Evolutionary conservation across 1,139 yeast species (phyloP), one percentile per base, ranked within the genome.

Genomic region (Yamadazyma triangularis): DNA sequence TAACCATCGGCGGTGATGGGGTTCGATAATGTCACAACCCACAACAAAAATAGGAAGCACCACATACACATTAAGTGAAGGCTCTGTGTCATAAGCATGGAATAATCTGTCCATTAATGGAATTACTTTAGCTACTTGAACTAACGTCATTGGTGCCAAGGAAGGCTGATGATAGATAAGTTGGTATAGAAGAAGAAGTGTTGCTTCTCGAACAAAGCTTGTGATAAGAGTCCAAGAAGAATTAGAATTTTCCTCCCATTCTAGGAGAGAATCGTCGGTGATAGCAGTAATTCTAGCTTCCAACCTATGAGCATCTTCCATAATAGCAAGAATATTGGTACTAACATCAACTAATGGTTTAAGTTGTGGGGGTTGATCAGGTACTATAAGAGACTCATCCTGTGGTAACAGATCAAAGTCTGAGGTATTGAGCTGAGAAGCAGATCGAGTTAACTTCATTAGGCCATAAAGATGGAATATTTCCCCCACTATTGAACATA

Each of bases 381-480:
- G n/a, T n/a, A n/a, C n/a, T n/a, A n/a, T n/a, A n/a, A n/a, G n/a
- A n/a, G n/a, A n/a, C n/a, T n/a, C n/a, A n/a, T n/a, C n/a, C n/a
- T n/a, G n/a, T n/a, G n/a, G n/a, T n/a, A n/a, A n/a, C n/a, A n/a
- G n/a, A n/a, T n/a, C n/a, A n/a, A n/a, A n/a, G n/a, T n/a, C n/a
- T n/a, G n/a, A n/a, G n/a, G n/a, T n/a, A n/a, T 28, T 27, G 10
- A 22, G 10, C 11, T 23, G 21, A 13, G 15, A 23, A 7, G 27
- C 15, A 12, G 15, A 15, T 24, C 22, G 15, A 9, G 32, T 32
- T 14, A 31, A 24, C 16, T 24, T 31, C 31, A 31, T 23, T 14
- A 31, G 15, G 4, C 31, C 30, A 19, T 28, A 13, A 15, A 31
- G 22, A 31, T 27, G 31, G n/a, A 31, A 23, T 4, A 25, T 21